Evolutionary conservation across 2,329 filamentous ascomycete species (phyloP).

Genomic region (Knoxdaviesia capensis): DNA sequence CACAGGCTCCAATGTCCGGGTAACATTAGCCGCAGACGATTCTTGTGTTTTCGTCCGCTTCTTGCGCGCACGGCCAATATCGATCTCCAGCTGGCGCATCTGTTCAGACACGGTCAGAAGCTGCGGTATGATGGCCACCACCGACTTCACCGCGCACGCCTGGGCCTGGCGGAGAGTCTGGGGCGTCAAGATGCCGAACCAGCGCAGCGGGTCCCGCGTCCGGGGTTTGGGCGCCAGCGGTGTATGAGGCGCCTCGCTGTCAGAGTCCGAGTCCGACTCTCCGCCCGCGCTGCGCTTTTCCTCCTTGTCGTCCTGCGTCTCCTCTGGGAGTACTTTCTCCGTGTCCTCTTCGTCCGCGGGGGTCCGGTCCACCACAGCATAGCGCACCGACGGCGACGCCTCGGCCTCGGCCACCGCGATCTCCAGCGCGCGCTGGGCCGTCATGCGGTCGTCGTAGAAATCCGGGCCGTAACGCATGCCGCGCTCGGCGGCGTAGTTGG

Average conservation of each 20-base stretch:
- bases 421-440: constrained; percentile 28
- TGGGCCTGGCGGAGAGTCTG: constrained; percentile 37
- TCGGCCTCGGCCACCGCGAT: constrained; percentile 5
- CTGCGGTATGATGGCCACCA: constrained; percentile 35
- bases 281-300: neutral
- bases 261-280: constrained; percentile 4
- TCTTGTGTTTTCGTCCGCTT: constrained; percentile 25
- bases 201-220: constrained; percentile 30
- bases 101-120: constrained; percentile 36
- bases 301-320: constrained; percentile 2
- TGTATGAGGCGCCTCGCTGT: constrained; percentile 3
- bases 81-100: constrained; percentile 46
- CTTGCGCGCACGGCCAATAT: constrained; percentile 42
- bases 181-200: constrained; percentile 36
- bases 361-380: neutral
- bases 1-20: too few species aligned
- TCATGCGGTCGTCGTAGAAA: constrained; percentile 56
- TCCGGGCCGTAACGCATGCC: constrained; percentile 47
- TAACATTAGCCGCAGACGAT: neutral
- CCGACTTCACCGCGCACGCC: constrained; percentile 28
- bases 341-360: constrained; percentile 2
- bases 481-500: constrained; percentile 50
- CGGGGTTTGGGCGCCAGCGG: neutral
- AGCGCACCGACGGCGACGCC: constrained; percentile 2
- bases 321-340: neutral